Evolutionary conservation across 2,329 filamentous ascomycete species (phyloP).

Genomic region (Colletotrichum kahawae): DNA sequence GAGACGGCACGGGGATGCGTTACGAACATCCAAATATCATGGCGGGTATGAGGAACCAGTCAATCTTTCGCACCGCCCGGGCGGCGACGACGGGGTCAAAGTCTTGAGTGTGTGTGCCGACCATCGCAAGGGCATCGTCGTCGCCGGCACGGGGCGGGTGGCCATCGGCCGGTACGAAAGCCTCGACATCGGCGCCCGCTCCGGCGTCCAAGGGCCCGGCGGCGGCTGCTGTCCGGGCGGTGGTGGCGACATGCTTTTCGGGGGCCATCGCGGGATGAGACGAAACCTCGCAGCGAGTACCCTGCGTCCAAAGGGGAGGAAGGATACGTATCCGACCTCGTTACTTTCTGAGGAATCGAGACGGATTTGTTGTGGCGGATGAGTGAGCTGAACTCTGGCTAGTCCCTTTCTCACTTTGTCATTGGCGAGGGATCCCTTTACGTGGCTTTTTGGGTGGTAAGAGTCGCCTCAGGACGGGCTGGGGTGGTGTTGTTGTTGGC

Average conservation of each 20-base stretch:
- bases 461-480: background rate
- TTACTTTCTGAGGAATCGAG: background rate
- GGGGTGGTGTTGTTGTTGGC: background rate
- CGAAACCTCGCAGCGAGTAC: background rate
- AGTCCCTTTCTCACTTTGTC: background rate
- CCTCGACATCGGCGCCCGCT: background rate
- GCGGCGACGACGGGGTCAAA: slow-evolving; percentile 61
- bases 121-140: slow-evolving; percentile 63
- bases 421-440: background rate
- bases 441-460: background rate
- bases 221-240: background rate
- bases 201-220: background rate
- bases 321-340: background rate
- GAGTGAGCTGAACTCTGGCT: slow-evolving; percentile 8
- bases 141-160: background rate
- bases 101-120: slow-evolving; percentile 58
- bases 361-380: background rate
- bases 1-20: background rate
- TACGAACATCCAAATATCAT: slow-evolving; percentile 60
- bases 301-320: background rate
- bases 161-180: background rate
- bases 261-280: background rate
- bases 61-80: slow-evolving; percentile 69
- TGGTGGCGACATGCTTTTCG: background rate
- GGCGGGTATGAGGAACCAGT: slow-evolving; percentile 69